Conservation (phyloP, 2,329 filamentous ascomycete species). For the Phoma sp. region DNA sequence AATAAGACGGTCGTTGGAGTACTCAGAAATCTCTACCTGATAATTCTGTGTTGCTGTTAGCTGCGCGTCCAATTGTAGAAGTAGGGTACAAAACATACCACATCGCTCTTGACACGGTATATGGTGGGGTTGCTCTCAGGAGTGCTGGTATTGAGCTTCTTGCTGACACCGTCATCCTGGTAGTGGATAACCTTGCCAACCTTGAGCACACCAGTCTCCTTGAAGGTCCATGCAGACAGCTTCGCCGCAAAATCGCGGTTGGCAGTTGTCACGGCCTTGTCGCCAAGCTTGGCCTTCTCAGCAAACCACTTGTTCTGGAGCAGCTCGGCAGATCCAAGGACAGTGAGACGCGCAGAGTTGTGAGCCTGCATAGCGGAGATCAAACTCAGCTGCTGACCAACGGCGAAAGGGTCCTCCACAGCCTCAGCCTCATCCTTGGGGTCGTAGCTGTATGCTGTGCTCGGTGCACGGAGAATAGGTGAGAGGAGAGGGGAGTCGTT, state of each 20-base stretch:
- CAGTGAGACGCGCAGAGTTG: conserved; percentile 88
- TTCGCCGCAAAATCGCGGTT: conserved; percentile 88
- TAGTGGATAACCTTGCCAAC: conserved; percentile 85
- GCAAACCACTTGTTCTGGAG: conserved; percentile 90
- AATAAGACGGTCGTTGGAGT: conserved; percentile 73
- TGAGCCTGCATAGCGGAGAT: conserved; percentile 89
- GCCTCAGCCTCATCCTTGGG: conserved; percentile 79
- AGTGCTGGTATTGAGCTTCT: conserved; percentile 52
- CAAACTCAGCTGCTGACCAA: conserved; percentile 81
- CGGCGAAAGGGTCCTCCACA: conserved; percentile 84
- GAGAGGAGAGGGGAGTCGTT: conserved; percentile 76
- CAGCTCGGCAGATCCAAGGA: conserved; percentile 86
- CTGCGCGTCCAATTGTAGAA: background rate
- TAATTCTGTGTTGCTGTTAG: conserved; percentile 67
- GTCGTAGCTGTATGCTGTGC: conserved; percentile 92
- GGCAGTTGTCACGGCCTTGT: conserved; percentile 68
- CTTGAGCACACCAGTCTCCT: conserved; percentile 88
- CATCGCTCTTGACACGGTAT: conserved; percentile 95
- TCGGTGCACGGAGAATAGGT: conserved; percentile 81
- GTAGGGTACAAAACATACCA: conserved; percentile 68
- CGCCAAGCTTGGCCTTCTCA: conserved; percentile 68
- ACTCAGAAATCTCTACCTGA: conserved; percentile 88
- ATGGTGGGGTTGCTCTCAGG: conserved; percentile 77
- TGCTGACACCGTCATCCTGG: conserved; percentile 62
- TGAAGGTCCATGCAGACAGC: conserved; percentile 93